A percentile compares a stretch with the other conserved stretches of the same genome.
Conservation (phyloP, 1,284 basidiomycete genomes). For the Cutaneotrichosporon sp. region DNA sequence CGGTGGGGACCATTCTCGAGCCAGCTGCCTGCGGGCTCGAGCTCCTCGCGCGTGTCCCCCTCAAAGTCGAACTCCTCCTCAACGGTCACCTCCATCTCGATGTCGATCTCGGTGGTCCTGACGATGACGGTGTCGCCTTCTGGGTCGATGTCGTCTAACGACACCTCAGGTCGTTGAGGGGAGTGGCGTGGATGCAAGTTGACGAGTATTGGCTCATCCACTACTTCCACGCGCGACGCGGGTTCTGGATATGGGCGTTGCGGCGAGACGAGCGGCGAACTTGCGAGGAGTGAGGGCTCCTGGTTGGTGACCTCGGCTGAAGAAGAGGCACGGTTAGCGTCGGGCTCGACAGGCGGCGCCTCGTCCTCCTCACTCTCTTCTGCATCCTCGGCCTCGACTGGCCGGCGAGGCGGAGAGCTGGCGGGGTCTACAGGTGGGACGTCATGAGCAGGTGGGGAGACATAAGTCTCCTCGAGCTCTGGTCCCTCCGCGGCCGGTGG, state of each 20-base stretch:
- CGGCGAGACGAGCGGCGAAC: too few relatives aligned
- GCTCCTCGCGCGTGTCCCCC: constrained; percentile 9
- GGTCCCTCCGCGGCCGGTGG: not conserved
- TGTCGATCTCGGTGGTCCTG: not conserved
- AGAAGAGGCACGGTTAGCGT: not conserved
- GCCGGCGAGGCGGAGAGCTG: not conserved
- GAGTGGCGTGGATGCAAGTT: not conserved
- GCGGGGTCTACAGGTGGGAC: not conserved
- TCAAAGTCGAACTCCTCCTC: constrained; percentile 8
- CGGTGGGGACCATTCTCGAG: not conserved
- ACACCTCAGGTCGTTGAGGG: not conserved
- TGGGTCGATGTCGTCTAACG: not conserved
- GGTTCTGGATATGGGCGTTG: too few relatives aligned
- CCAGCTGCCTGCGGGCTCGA: not conserved
- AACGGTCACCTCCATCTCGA: not conserved
- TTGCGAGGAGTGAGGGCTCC: too few relatives aligned
- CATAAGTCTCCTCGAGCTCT: not conserved
- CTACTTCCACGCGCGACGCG: not conserved
- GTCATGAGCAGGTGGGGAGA: not conserved
- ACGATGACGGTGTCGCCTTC: not conserved
- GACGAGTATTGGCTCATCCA: not conserved
- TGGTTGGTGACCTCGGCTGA: not conserved
- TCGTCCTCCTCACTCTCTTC: not conserved
- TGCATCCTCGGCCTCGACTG: not conserved
- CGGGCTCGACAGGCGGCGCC: not conserved